Conservation (phyloP, 495 filamentous ascomycete genomes). For the Paragyromitra xinjiangensis region DNA sequence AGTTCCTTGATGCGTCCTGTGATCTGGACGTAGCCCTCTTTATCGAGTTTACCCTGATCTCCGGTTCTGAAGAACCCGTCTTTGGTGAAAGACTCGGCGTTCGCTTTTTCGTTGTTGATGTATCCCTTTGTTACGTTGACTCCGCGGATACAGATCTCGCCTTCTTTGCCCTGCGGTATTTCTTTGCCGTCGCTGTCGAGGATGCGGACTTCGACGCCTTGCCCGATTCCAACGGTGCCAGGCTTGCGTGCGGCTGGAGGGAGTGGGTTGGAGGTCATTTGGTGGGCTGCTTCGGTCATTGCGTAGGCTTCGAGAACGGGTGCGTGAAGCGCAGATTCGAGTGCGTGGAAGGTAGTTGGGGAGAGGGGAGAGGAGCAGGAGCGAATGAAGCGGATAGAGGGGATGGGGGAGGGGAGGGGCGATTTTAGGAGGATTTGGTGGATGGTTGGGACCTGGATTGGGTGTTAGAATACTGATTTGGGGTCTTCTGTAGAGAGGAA, state of each 20-base stretch:
- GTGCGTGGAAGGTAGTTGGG: slow-evolving; percentile 76
- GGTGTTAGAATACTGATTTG: background rate
- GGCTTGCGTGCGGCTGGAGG: slow-evolving; percentile 76
- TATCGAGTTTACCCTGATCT: slow-evolving; percentile 79
- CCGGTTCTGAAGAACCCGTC: slow-evolving; percentile 83
- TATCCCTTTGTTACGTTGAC: slow-evolving; percentile 85
- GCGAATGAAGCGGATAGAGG: slow-evolving; percentile 82
- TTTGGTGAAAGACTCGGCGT: slow-evolving; percentile 72
- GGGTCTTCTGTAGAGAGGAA: too few relatives aligned
- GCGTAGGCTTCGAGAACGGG: slow-evolving; percentile 89
- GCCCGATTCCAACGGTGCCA: slow-evolving; percentile 79
- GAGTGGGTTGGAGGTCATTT: slow-evolving; percentile 87
- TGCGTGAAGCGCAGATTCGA: slow-evolving; percentile 75
- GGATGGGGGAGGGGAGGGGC: slow-evolving; percentile 70
- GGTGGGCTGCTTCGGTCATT: slow-evolving; percentile 90
- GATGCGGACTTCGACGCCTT: slow-evolving; percentile 82
- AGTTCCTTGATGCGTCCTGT: slow-evolving; percentile 85
- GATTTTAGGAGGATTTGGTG: slow-evolving; percentile 84
- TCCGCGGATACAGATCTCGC: slow-evolving; percentile 80
- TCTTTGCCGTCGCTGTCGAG: slow-evolving; percentile 71
- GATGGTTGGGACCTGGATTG: slow-evolving; percentile 72
- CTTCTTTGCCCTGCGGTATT: slow-evolving; percentile 71
- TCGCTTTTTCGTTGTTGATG: slow-evolving; percentile 79
- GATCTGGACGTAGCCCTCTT: slow-evolving; percentile 77
- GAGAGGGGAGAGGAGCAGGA: slow-evolving; percentile 84